Evolutionary conservation across 306 rosid species (phyloP).

Genomic region (Castanea sativa): DNA sequence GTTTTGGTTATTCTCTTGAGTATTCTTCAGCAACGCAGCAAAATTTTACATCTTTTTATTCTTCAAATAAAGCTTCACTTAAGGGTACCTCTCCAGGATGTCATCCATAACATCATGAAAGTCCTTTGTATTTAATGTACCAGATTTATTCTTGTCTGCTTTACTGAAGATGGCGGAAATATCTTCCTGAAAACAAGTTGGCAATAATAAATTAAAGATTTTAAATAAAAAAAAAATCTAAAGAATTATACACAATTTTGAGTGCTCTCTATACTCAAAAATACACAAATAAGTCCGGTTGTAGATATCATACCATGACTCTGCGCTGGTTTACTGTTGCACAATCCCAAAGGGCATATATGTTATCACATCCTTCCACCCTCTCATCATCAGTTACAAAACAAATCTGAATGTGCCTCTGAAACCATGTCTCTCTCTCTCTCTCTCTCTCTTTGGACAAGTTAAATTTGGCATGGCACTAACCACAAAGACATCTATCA

Average conservation of each 20-base stretch:
- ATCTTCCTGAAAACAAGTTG: conserved; percentile 67
- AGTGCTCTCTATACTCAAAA: background rate
- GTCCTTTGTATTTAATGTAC: conserved; percentile 69
- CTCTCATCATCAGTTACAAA: conserved; percentile 35
- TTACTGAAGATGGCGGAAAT: conserved; percentile 69
- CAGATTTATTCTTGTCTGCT: conserved; percentile 82
- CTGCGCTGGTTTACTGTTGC: conserved; percentile 94
- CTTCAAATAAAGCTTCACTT: conserved; percentile 78
- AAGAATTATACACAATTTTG: background rate
- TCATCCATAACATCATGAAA: conserved; percentile 66
- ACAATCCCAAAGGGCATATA: conserved; percentile 93
- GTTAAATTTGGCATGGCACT: background rate
- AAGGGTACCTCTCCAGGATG: conserved; percentile 90
- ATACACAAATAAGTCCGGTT: background rate
- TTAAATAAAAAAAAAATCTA: background rate
- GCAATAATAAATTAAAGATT: too few relatives aligned
- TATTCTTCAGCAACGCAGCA: conserved; percentile 62
- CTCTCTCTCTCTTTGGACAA: too few relatives aligned
- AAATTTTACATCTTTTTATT: conserved; percentile 62
- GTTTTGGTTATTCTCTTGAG: conserved; percentile 51
- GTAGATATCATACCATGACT: conserved; percentile 65
- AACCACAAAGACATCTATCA: background rate
- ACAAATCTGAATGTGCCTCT: too few relatives aligned
- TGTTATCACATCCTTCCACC: conserved; percentile 73
- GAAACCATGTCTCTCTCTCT: too few relatives aligned